These are phyloP conservation scores for Aspergillus bertholletiae DNA, from an alignment of 495 filamentous ascomycete species.

Conservation along the genomic window DNA sequence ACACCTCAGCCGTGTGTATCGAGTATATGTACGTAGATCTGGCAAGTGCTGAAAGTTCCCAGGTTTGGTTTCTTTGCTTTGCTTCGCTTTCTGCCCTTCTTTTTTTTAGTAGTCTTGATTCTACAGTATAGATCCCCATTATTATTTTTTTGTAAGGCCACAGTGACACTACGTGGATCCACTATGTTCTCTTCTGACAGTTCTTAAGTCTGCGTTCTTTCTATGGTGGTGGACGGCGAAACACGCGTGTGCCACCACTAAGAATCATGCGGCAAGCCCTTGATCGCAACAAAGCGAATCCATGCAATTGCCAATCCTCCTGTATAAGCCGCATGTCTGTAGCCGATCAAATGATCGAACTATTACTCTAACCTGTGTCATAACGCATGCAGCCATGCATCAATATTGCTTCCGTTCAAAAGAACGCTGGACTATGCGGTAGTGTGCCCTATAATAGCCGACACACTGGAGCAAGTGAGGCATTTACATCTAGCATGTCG, in stretches of 20 bases:
- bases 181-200: neutral
- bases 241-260: neutral
- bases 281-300: neutral
- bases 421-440: neutral
- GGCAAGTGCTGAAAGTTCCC: neutral
- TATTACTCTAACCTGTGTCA: neutral
- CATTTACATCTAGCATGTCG: neutral
- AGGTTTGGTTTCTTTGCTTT: no score
- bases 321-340: neutral
- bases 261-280: slow-evolving; percentile 1
- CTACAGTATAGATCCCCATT: no score
- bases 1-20: neutral
- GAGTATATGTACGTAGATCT: neutral
- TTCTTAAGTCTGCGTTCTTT: neutral
- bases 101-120: no score
- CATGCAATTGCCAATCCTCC: neutral
- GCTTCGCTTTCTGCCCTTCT: no score
- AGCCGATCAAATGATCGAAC: neutral
- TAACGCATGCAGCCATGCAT: neutral
- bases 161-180: neutral
- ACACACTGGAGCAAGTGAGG: neutral
- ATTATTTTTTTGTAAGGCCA: neutral
- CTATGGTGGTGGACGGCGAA: slow-evolving; percentile 13
- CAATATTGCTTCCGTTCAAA: neutral
- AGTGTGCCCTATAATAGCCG: neutral